Percentiles rank a stretch among this genome's conserved stretches.
These are phyloP conservation scores for Chrysoporthe deuterocubensis DNA, from an alignment of 2,329 filamentous ascomycete species.

Conservation along the genomic window DNA sequence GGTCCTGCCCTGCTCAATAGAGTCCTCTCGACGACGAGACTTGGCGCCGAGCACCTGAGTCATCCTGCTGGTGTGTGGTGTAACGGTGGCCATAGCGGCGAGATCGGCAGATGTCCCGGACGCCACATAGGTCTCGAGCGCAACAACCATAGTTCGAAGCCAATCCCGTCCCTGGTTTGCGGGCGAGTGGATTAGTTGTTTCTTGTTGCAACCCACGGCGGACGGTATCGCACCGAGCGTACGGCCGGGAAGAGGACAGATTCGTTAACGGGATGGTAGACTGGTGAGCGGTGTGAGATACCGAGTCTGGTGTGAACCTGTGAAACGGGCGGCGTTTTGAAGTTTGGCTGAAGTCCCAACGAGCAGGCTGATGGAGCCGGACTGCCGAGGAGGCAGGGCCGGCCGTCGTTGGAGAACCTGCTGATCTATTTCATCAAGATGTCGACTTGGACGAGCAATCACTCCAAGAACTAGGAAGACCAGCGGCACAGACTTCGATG, in stretches of 20 bases:
- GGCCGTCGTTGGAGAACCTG: background rate
- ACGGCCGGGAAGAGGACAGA: background rate
- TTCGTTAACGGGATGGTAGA: conserved; percentile 2
- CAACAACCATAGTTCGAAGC: background rate
- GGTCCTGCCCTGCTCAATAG: background rate
- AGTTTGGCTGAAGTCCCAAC: conserved; percentile 9
- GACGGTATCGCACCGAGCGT: background rate
- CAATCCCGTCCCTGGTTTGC: background rate
- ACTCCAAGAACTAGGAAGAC: background rate
- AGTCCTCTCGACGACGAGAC: background rate
- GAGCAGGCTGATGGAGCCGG: background rate
- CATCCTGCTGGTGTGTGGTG: background rate
- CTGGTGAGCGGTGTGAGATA: background rate
- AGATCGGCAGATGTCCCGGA: background rate
- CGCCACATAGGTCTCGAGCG: too few relatives aligned
- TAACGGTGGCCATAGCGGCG: background rate
- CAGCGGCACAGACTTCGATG: background rate
- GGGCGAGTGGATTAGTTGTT: background rate
- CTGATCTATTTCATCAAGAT: background rate
- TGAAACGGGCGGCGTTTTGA: conserved; percentile 25
- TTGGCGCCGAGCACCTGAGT: background rate
- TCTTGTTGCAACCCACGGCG: background rate
- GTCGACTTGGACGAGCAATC: background rate
- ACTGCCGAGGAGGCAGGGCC: background rate
- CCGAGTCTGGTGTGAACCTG: conserved; percentile 2